These are phyloP conservation scores for Silene noctiflora DNA, from an alignment of 179 eudicot genomes.

Conservation along the genomic window DNA sequence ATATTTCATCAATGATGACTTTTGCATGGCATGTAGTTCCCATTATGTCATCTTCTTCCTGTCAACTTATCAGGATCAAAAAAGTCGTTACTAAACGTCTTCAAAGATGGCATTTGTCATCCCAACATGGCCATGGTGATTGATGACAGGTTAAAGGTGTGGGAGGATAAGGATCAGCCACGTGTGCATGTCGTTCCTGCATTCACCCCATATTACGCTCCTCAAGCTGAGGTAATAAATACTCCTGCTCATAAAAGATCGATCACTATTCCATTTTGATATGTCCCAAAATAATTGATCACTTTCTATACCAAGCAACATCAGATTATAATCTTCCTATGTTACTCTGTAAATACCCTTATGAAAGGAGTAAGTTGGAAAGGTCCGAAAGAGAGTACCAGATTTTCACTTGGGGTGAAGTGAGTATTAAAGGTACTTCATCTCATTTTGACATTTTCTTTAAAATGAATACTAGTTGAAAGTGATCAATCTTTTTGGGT, in stretches of 20 bases:
- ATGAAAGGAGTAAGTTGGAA: neutral
- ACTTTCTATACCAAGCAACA: neutral
- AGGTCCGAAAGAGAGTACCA: neutral
- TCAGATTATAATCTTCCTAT: neutral
- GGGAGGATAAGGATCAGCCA: conserved; percentile 96
- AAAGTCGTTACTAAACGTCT: conserved; percentile 81
- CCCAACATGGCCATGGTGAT: conserved; percentile 97
- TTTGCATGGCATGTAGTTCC: neutral
- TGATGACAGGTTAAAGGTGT: conserved; percentile 88
- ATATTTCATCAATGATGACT: neutral
- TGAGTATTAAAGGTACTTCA: neutral
- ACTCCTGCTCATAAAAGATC: neutral
- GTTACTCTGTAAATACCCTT: neutral
- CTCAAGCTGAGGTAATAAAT: conserved; percentile 81
- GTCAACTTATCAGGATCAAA: conserved; percentile 46
- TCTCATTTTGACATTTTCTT: neutral
- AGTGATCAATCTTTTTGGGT: conserved; percentile 1
- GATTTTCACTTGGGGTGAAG: neutral
- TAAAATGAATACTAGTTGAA: neutral
- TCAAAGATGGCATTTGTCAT: conserved; percentile 78
- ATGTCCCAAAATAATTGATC: conserved; percentile 12
- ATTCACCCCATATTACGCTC: conserved; percentile 92
- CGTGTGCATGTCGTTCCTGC: conserved; percentile 96
- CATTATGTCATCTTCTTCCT: conserved; percentile 12
- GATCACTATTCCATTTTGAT: neutral